Base-by-base conservation (phyloP, 164 flowering plant species). In the Kingdonia uniflora region DNA sequence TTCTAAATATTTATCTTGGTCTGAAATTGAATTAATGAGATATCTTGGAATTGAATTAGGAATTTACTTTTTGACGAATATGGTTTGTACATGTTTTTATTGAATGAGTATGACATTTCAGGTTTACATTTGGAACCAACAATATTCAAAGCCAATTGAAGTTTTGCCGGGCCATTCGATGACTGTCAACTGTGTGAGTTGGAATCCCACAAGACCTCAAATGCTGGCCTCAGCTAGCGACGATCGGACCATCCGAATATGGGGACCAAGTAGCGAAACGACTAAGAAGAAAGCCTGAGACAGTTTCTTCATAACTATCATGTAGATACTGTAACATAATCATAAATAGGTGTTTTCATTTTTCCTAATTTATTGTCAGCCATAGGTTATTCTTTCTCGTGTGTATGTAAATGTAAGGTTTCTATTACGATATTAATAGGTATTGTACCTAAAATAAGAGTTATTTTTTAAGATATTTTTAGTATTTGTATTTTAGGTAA, bases 161-260 rank as follows among this genome's bases (percentile, higher is more conserved):
- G 72, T 81, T 45, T 63, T 91, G 44, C 60, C 62, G 6, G 96
- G 98, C 25, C 98, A 91, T 64, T 58, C 63, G 37, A 72, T 58
- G 85, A 87, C 87, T 37, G 98, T 91, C 55, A 87, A 91, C 65
- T 80, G 78, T 64, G 98, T 91, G 37, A 87, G 86, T 68, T 91
- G 98, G 98, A 91, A 87, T 58, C 88, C 88, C 1, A 72, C 41
- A 42, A 74, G 71, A 53, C 85, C 72, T 33, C 64, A 67, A 57
- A 76, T 91, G 92, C 59, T 91, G 69, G 98, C 96, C 54, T 85
- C 96, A 1, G 96, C 95, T 33, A 87, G 98, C 26, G 95, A 91
- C 60, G 98, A 91, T 69, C 80, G 74, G 17, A 85, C 89, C 1
- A 70, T 91, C 60, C 85, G 95, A 11, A 85, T 91, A 69, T 91